A percentile compares a stretch with the other conserved stretches of the same genome.
phyloP scores from a whole-genome alignment of 2,329 filamentous ascomycete species.

The Fusarium vanettenii region DNA sequence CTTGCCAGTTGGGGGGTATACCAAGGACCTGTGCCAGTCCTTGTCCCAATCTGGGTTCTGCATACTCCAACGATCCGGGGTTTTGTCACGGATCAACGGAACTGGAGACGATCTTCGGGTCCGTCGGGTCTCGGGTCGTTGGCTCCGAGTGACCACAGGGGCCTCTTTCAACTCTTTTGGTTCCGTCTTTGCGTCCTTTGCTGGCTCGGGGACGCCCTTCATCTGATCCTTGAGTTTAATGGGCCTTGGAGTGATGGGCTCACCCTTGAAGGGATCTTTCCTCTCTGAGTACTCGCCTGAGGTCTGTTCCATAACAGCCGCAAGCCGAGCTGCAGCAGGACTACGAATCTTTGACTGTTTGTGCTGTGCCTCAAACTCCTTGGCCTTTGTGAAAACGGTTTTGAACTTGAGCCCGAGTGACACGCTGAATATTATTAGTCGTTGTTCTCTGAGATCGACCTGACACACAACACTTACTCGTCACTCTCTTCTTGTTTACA shows the following conservation, averaged over 20 bases:
- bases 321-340: not conserved
- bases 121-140: constrained; percentile 37
- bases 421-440: constrained; percentile 23
- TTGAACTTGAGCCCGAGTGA: constrained; percentile 22
- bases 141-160: constrained; percentile 12
- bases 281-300: not conserved
- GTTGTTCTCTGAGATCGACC: not conserved
- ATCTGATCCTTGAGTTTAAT: constrained; percentile 45
- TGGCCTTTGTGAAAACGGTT: not conserved
- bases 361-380: not conserved
- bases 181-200: constrained; percentile 1
- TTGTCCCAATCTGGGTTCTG: constrained; percentile 63
- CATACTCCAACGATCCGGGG: constrained; percentile 59
- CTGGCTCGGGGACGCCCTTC: constrained; percentile 7
- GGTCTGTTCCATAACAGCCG: not conserved
- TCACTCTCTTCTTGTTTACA: not conserved
- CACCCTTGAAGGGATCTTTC: constrained; percentile 18
- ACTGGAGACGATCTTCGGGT: constrained; percentile 38
- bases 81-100: constrained; percentile 13
- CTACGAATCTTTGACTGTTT: not conserved
- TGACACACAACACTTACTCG: constrained; percentile 23
- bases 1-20: constrained; percentile 69
- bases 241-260: constrained; percentile 4
- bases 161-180: not conserved
- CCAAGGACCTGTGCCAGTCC: constrained; percentile 68